Base-by-base conservation (phyloP, 306 rosid genomes). In the Cucurbita maxima region DNA sequence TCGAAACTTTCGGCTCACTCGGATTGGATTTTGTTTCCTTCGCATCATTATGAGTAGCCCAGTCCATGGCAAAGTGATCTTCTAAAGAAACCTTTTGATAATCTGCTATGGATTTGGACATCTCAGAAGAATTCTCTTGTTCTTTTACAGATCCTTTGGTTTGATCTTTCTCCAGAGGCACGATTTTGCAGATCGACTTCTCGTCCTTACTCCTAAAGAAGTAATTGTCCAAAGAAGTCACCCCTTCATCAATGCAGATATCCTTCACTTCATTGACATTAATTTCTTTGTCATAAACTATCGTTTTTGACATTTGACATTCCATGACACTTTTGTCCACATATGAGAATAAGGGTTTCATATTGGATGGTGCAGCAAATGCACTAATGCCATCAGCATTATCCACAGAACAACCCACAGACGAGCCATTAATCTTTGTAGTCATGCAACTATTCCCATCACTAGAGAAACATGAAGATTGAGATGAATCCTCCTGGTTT, bases 241-340 rank as follows among this genome's bases (percentile, higher is more conserved):
- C 83, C 53, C 96, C 93, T 64, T 91, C 88, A 63, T 91, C 99
- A 47, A 91, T 76, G 58, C 96, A 88, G 58, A 95, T 95, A 74
- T 95, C 97, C 83, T 91, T 95, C 54, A 95, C 81, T 56, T 61
- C 82, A 83, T 79, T 82, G 79, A 76, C 78, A 84, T 41, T 68
- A 76, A 77, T 80, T 71, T 85, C 96, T 60, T 76, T 81, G 84
- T 77, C 89, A 75, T 86, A 79, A 71, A 81, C 84, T 52, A 71
- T 80, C 55, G 80, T 34, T 71, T 88, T 83, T 18, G 93, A 87
- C 64, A 80, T 55, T 81, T 82, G 89, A 74, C 80, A 94, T 78
- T 86, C 89, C 14, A 72, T 56, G 20, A 84, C 82, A 66, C 86
- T 79, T 81, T 83, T 86, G 79, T 89, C 96, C 78, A 76, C 82